Conservation (phyloP, 805 yeast species). For the Cyberlindnera mississippiensis region DNA sequence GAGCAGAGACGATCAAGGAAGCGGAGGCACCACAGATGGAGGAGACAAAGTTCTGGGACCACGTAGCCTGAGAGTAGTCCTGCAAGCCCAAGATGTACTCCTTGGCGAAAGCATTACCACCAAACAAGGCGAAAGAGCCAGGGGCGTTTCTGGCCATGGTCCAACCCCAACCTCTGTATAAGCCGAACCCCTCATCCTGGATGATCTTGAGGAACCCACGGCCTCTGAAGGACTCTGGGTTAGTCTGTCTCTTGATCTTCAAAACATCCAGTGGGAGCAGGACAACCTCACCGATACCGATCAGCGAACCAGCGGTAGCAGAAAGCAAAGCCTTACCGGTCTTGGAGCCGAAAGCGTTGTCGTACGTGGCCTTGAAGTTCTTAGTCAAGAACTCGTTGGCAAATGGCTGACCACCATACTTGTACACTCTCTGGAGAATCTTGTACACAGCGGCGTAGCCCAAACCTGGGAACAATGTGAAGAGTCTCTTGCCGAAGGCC, state of each 20-base stretch:
- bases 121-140: conserved; percentile 95
- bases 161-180: conserved; percentile 99
- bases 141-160: conserved; percentile 99
- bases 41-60: conserved; percentile 92
- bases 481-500: conserved; percentile 62
- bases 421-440: conserved; percentile 94
- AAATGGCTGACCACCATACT: conserved; percentile 98
- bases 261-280: conserved; percentile 92
- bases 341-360: conserved; percentile 78
- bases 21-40: conserved; percentile 97
- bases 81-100: conserved; percentile 84
- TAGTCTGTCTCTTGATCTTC: conserved; percentile 98
- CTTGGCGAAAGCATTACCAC: conserved; percentile 98
- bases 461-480: conserved; percentile 93
- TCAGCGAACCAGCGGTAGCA: conserved; percentile 95
- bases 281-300: conserved; percentile 97
- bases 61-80: conserved; percentile 89
- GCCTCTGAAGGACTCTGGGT: conserved; percentile 99
- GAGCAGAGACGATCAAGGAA: conserved; percentile 94
- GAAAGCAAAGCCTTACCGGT: conserved; percentile 96
- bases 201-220: conserved; percentile 89
- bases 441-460: conserved; percentile 98
- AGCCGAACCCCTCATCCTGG: conserved; percentile 85
- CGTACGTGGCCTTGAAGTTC: conserved; percentile 69
- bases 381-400: conserved; percentile 87